Evolutionary conservation across 108 stramenopile species (phyloP).

Genomic region (Discostella stelligeroides): DNA sequence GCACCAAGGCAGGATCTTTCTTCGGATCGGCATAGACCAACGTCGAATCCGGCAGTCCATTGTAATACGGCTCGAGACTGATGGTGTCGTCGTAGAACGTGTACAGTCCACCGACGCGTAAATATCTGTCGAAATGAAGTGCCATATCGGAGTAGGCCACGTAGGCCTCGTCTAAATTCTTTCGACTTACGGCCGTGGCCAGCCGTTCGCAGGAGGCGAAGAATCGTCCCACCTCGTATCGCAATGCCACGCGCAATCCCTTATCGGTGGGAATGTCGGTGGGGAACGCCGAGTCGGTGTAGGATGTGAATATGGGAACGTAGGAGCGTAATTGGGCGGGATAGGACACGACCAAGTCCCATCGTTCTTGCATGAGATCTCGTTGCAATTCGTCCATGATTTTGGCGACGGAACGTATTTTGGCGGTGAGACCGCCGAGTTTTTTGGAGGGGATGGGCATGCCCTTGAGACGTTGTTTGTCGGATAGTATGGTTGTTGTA

Average conservation of each 20-base stretch:
- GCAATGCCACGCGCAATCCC: constrained; percentile 77
- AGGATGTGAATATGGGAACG: constrained; percentile 85
- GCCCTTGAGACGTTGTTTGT: constrained; percentile 18
- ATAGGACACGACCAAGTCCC: constrained; percentile 77
- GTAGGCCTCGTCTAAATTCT: constrained; percentile 73
- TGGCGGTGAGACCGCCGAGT: constrained; percentile 43
- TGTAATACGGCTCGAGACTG: constrained; percentile 67
- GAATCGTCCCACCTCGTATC: constrained; percentile 87
- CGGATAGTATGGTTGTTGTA: background rate
- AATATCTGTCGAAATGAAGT: constrained; percentile 82
- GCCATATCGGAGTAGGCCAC: constrained; percentile 86
- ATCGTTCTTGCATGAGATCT: constrained; percentile 90
- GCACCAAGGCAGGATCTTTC: constrained; percentile 80
- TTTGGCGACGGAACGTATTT: constrained; percentile 50
- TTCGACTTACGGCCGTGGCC: constrained; percentile 56
- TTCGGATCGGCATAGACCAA: constrained; percentile 79
- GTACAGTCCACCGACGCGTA: constrained; percentile 81
- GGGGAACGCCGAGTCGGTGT: constrained; percentile 85
- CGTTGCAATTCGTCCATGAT: constrained; percentile 82
- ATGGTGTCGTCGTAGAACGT: constrained; percentile 80
- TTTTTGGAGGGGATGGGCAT: constrained; percentile 50
- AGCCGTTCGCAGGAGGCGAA: constrained; percentile 82
- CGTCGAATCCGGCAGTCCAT: constrained; percentile 56
- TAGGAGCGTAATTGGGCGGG: constrained; percentile 77
- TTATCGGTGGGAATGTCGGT: constrained; percentile 78